Base-by-base conservation (phyloP, 352 stramenopile species). In the Phytophthora citrophthora region DNA sequence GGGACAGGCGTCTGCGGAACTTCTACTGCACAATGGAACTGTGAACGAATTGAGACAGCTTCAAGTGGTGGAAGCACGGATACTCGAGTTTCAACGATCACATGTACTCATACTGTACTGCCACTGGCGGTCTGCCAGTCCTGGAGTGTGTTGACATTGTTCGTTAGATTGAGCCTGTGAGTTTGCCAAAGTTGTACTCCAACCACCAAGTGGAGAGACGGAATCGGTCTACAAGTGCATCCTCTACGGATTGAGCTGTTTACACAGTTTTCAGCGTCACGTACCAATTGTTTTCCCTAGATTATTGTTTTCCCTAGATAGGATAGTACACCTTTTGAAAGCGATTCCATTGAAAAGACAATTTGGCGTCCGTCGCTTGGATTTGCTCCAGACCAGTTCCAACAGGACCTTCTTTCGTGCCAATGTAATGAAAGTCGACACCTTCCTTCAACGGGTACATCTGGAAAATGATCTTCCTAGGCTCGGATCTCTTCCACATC, bases 401-500 rank as follows among this genome's bases (percentile, higher is more conserved):
- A 43, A 54, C 11, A 67, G 70, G 41, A 84, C 74, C 32, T 86
- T 86, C 65, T 89, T 89, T 71, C 80, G 80, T 47, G 54, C 69
- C 39, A 88, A 76, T 34, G 61, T 89, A 39, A 79, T 77, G 68
- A 82, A 85, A 60, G 59, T 76, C 36, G 62, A 72, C 20, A 54
- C 60, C 23, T 83, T 81, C 47, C 59, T 20, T 84, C 29, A 89
- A 88, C 74, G 54, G 61, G 71, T 69, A 86, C 56, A 27, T 54
- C 39, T 89, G 80, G 80, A 74, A 89, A 55, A 72, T 86, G 53
- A 75, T 85, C 68, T 89, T 88, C 67, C 73, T 76, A 0, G 77
- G 84, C 54, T 75, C 69, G 29, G 75, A 87, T 66, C 51, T 80
- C 54, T 89, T 83, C 36, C 74, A 86, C 65, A 67, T 89, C 36